Percentiles rank a stretch among this genome's conserved stretches.
phyloP scores from a whole-genome alignment of 202 grass and related monocot species.

The Panicum hallii region DNA sequence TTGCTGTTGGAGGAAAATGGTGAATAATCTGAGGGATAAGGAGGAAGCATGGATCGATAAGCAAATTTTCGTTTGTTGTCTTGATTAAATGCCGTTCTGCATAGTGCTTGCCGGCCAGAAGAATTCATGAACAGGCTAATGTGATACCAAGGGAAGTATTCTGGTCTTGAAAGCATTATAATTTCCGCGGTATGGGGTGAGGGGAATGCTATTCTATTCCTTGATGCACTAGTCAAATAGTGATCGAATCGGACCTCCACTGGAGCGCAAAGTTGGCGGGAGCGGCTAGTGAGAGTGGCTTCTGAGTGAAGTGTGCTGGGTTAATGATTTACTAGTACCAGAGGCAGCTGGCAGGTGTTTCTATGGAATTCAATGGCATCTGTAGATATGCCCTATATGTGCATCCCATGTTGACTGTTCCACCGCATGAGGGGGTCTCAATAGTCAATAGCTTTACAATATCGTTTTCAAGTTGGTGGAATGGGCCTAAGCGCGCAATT shows the following conservation, averaged over 20 bases:
- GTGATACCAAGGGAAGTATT: slow-evolving; percentile 9
- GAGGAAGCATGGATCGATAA: not conserved
- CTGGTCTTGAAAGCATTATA: slow-evolving; percentile 29
- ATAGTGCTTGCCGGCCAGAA: not conserved
- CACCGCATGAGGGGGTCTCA: not conserved
- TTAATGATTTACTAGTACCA: slow-evolving; percentile 31
- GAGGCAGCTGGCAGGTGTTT: slow-evolving; percentile 9
- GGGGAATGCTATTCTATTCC: slow-evolving; percentile 58
- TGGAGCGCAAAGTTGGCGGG: slow-evolving; percentile 47
- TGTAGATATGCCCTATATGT: slow-evolving; percentile 41
- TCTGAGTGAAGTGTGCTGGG: slow-evolving; percentile 50
- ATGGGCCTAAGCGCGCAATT: slow-evolving; percentile 43
- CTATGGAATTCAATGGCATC: slow-evolving; percentile 48
- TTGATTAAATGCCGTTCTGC: slow-evolving; percentile 3
- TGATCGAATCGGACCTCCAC: slow-evolving; percentile 37
- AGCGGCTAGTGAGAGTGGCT: slow-evolving; percentile 45
- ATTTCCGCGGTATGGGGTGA: slow-evolving; percentile 6
- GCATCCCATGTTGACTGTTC: slow-evolving; percentile 17
- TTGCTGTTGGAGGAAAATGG: slow-evolving; percentile 23
- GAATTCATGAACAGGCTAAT: slow-evolving; percentile 26
- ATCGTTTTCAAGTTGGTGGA: slow-evolving; percentile 45
- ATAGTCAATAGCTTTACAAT: slow-evolving; percentile 52
- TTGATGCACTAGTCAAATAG: slow-evolving; percentile 37
- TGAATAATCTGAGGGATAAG: slow-evolving; percentile 4
- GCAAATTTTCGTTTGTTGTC: not conserved